Base-by-base conservation (phyloP, 2,329 filamentous ascomycete species). In the Paecilomyces sp. region DNA sequence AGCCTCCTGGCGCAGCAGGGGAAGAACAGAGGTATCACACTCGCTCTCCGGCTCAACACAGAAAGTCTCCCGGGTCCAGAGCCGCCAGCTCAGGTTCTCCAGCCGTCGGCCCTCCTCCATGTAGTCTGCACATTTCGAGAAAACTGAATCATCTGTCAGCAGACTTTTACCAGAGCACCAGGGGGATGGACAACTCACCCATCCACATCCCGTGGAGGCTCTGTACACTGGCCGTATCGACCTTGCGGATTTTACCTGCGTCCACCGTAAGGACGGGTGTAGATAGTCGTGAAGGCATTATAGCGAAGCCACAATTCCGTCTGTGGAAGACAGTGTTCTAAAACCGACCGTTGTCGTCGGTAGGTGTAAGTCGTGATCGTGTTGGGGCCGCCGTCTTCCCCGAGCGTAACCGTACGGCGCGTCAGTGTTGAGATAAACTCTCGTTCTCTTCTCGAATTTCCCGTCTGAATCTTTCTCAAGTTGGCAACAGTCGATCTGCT, bases 191-290 rank as follows among this genome's bases (percentile, higher is more conserved):
- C 18, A 51, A 83, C 90, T 84, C 79, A 96, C 92, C 91, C 75
- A 91, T 93, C 92, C 92, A 96, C 85, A 97, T 95, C 80, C 90
- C 92, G 79, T 94, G 95, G 57, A 97, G 85, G 72, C 92, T 95
- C 78, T 96, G 91, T 30, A 91, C 88, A 75, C 96, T 96, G 66
- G 88, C 85, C 1, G 93, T 96, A 78, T 97, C 92, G 70, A 97
- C 91, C 75, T 95, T 91, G 81, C 94, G 90, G 74, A 99, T 92
- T 67, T 93, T 89, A 73, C 88, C 90, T 65, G 91, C 88, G 80
- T 97, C 92, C 75, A 97, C 90, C 63, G 91, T 92, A 71, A 97
- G 83, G 74, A 97, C 90, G 70, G 93, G 90, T 62, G 89, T 88
- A 75, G 90, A 87, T 76, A 96, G 83, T 78, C 85, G 84, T 72